phyloP scores from a whole-genome alignment of 345 rosid species.

The Brassica rapa region DNA sequence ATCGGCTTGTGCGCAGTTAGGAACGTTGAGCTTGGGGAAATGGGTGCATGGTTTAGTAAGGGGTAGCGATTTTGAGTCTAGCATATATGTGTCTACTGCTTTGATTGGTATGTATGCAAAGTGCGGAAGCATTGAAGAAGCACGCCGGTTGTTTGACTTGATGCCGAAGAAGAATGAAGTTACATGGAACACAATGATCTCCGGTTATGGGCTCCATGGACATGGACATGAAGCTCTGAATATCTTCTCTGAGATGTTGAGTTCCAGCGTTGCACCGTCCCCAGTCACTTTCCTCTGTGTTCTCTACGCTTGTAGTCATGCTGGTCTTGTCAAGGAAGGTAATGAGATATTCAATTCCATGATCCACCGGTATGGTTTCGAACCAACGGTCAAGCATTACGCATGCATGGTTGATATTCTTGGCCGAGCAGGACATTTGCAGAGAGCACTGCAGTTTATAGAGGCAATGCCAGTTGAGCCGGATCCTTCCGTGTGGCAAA shows the following conservation, averaged over 20 bases:
- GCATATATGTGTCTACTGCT: conserved; percentile 70
- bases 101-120: conserved; percentile 83
- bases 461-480: conserved; percentile 60
- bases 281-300: conserved; percentile 69
- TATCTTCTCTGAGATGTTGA: conserved; percentile 58
- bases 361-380: conserved; percentile 53
- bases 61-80: conserved; percentile 53
- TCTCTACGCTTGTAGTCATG: conserved; percentile 82
- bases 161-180: conserved; percentile 68
- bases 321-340: conserved; percentile 78
- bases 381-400: conserved; percentile 70
- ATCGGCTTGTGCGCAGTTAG: conserved; percentile 82
- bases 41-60: conserved; percentile 64
- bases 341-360: conserved; percentile 60
- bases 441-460: conserved; percentile 64
- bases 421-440: conserved; percentile 75
- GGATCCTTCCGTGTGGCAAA: conserved; percentile 68
- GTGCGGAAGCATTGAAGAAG: conserved; percentile 72
- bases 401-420: conserved; percentile 84
- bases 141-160: conserved; percentile 57
- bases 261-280: conserved; percentile 53
- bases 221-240: conserved; percentile 64
- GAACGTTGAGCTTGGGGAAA: conserved; percentile 69
- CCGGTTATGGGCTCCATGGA: conserved; percentile 85
- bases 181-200: conserved; percentile 86